Evolutionary conservation across 2,329 filamentous ascomycete species (phyloP).

Genomic region (Talaromyces atroroseus): DNA sequence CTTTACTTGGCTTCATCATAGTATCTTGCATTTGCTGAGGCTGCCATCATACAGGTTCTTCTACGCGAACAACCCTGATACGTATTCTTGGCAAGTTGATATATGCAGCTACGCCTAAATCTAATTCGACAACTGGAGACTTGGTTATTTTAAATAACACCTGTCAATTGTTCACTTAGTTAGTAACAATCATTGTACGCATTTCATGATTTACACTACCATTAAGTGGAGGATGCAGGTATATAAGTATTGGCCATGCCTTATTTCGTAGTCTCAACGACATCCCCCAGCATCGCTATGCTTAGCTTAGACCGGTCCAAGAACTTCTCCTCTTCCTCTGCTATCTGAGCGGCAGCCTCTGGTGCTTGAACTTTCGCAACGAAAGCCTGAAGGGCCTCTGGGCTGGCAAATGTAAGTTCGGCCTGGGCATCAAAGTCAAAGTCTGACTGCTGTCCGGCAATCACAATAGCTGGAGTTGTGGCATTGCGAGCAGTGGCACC

Average conservation of each 20-base stretch:
- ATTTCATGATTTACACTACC: too few species aligned
- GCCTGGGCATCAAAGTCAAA: constrained; percentile 20
- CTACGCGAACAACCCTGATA: too few species aligned
- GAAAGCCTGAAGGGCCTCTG: constrained; percentile 17
- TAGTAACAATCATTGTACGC: too few species aligned
- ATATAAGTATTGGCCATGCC: neutral
- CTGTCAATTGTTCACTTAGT: too few species aligned
- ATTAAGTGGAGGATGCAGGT: neutral
- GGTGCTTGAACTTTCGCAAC: constrained; percentile 15
- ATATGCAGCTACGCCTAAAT: too few species aligned
- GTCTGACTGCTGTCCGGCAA: constrained; percentile 18
- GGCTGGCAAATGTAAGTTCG: constrained; percentile 18
- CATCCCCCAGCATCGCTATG: constrained; percentile 7
- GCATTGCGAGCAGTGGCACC: constrained; percentile 15
- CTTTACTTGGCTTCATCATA: too few species aligned
- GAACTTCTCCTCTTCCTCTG: constrained; percentile 20
- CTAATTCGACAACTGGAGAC: too few species aligned
- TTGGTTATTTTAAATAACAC: too few species aligned
- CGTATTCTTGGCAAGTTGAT: too few species aligned
- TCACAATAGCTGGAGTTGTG: constrained; percentile 15
- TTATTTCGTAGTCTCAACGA: neutral
- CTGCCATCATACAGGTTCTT: too few species aligned
- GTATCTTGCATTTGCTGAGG: too few species aligned
- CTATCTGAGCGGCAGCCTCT: constrained; percentile 17
- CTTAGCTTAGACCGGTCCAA: constrained; percentile 17